Base-by-base conservation (phyloP, 257 asterid species). In the Solanum sparsipilum region DNA sequence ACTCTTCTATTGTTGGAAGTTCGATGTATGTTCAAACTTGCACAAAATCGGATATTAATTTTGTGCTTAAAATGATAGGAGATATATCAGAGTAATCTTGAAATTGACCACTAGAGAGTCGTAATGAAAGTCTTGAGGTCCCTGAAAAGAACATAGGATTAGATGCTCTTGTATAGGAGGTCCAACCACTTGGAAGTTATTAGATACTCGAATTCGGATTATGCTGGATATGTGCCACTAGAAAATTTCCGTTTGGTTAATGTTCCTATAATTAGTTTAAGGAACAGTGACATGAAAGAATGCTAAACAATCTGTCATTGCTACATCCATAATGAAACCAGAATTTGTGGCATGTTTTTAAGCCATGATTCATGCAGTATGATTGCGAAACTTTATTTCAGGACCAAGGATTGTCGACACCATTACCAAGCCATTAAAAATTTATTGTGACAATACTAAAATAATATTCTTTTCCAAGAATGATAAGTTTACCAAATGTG, bases 381-480 rank as follows among this genome's bases (percentile, higher is more conserved):
- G 63, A 0, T 7, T 52, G n/a, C 4, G 9, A 52, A 52, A 52
- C n/a, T 52, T 52, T 18, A 52, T 52, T 52, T 52, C 23, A 52
- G 0, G n/a, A 18, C 1, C 63, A 16, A 52, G n/a, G n/a, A 0
- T 52, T 52, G 4, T 52, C 4, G 63, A 52, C 23, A 18, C 0
- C 9, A 52, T 52, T 6, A 52, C 1, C 63, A 18, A 52, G 10
- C 4, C 0, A 0, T 18, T 18, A 56, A 20, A 56, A 56, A 56
- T 0, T 20, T 56, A 56, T 56, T 56, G 5, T 56, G 25, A 7
- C 11, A 0, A 56, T 56, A 21, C 25, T 56, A 20, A 0, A 56
- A 56, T 20, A 56, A 7, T 20, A 56, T 56, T 56, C 25, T 0
- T 7, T 7, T 56, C 1, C 67, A 56, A 56, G 67, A 56, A 56